Evolutionary conservation across 2,329 filamentous ascomycete species (phyloP).

Genomic region (Xylariaceae sp.): DNA sequence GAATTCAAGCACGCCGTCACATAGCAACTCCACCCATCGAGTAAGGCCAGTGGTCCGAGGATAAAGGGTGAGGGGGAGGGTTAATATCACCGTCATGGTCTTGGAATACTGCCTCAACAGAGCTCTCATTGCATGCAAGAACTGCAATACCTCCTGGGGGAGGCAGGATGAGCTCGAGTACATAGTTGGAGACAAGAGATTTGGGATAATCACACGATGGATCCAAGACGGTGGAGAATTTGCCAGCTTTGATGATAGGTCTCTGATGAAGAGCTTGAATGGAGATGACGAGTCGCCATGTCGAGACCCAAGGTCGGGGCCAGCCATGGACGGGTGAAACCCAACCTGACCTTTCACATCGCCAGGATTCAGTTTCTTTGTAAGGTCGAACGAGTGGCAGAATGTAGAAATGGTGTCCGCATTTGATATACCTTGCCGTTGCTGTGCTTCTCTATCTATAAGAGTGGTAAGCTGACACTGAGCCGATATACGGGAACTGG

Average conservation of each 20-base stretch:
- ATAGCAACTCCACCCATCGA: slow-evolving; percentile 84
- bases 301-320: slow-evolving; percentile 27
- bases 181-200: slow-evolving; percentile 81
- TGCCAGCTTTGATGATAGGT: slow-evolving; percentile 61
- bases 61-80: slow-evolving; percentile 80
- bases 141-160: slow-evolving; percentile 78
- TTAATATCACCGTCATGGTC: slow-evolving; percentile 74
- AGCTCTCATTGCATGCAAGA: slow-evolving; percentile 78
- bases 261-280: slow-evolving; percentile 68
- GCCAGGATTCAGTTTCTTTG: slow-evolving; percentile 62
- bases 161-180: slow-evolving; percentile 73
- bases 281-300: slow-evolving; percentile 49
- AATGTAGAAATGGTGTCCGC: slow-evolving; percentile 52
- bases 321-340: slow-evolving; percentile 52
- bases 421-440: slow-evolving; percentile 26
- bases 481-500: slow-evolving; percentile 4
- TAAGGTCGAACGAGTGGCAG: slow-evolving; percentile 76
- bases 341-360: slow-evolving; percentile 58
- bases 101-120: slow-evolving; percentile 71
- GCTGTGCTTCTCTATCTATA: slow-evolving; percentile 37
- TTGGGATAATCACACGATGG: slow-evolving; percentile 85
- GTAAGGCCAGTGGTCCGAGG: slow-evolving; percentile 77
- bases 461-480: slow-evolving; percentile 19
- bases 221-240: slow-evolving; percentile 65
- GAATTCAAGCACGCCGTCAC: slow-evolving; percentile 86